Conservation (phyloP, 257 asterid genomes). For the Ajuga chamaepitys region DNA sequence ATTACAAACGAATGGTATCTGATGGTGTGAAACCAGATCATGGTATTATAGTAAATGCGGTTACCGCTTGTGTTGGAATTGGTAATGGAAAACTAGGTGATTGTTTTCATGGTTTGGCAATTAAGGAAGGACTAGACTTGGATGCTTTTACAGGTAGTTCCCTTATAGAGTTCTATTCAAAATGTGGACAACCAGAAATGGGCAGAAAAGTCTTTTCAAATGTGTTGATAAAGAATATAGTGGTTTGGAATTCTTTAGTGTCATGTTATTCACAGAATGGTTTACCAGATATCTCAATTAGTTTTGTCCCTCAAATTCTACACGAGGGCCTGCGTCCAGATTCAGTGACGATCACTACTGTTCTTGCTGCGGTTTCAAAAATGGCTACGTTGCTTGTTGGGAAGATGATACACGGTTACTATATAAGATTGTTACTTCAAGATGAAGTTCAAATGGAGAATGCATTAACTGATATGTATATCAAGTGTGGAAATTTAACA, state of each 20-base stretch:
- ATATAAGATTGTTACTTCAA: conserved; percentile 32
- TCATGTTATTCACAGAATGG: conserved; percentile 60
- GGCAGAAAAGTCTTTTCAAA: conserved; percentile 38
- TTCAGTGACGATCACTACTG: conserved; percentile 47
- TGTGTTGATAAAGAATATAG: conserved; percentile 50
- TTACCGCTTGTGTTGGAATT: conserved; percentile 40
- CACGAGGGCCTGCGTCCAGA: conserved; percentile 52
- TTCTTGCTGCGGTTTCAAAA: conserved; percentile 60
- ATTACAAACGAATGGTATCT: conserved; percentile 44
- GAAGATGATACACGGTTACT: conserved; percentile 56
- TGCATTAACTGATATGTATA: conserved; percentile 64
- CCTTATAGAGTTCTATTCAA: conserved; percentile 60
- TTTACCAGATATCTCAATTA: conserved; percentile 41
- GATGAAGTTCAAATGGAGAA: conserved; percentile 58
- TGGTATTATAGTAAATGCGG: conserved; percentile 34
- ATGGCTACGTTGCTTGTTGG: conserved; percentile 63
- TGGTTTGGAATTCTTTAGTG: conserved; percentile 74
- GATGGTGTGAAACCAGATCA: conserved; percentile 56
- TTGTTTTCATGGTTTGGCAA: conserved; percentile 50
- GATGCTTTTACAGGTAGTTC: conserved; percentile 57
- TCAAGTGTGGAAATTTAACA: conserved; percentile 62
- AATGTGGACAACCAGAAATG: conserved; percentile 40
- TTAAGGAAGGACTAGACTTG: conserved; percentile 51
- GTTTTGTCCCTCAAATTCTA: conserved; percentile 52
- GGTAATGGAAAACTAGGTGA: conserved; percentile 31